phyloP scores from a whole-genome alignment of 2,329 filamentous ascomycete species.

The Thielaviopsis punctulata region DNA sequence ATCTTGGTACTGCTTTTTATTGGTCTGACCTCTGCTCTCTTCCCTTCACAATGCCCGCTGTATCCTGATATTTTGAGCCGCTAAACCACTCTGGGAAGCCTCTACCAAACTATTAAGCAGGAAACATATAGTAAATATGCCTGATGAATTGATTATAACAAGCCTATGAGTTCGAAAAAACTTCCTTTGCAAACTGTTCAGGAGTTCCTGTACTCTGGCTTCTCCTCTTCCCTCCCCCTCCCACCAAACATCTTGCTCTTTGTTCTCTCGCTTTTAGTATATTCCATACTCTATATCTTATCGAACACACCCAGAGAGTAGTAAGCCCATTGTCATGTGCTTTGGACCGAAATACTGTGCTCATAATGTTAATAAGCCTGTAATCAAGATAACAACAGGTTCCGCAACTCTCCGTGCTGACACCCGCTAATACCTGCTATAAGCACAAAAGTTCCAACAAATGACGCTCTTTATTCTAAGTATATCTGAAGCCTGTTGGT shows the following conservation, averaged over 20 bases:
- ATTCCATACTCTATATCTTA: background rate
- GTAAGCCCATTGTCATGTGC: too few species aligned
- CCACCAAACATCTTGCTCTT: background rate
- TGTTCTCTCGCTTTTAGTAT: background rate
- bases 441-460: too few species aligned
- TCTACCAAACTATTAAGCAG: background rate
- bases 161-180: too few species aligned
- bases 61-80: too few species aligned
- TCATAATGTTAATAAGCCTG: too few species aligned
- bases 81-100: background rate
- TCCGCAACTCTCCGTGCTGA: too few species aligned
- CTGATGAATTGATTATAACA: too few species aligned
- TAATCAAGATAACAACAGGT: too few species aligned
- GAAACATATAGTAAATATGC: too few species aligned
- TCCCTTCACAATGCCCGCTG: too few species aligned
- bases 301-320: too few species aligned
- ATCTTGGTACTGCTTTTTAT: background rate
- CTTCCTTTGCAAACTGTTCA: background rate
- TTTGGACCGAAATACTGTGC: background rate
- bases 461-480: background rate
- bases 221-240: background rate
- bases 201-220: background rate
- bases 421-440: too few species aligned
- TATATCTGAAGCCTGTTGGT: background rate
- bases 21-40: background rate